phyloP scores from a whole-genome alignment of 805 yeast genomes.

The Saturnispora zaruensis region DNA sequence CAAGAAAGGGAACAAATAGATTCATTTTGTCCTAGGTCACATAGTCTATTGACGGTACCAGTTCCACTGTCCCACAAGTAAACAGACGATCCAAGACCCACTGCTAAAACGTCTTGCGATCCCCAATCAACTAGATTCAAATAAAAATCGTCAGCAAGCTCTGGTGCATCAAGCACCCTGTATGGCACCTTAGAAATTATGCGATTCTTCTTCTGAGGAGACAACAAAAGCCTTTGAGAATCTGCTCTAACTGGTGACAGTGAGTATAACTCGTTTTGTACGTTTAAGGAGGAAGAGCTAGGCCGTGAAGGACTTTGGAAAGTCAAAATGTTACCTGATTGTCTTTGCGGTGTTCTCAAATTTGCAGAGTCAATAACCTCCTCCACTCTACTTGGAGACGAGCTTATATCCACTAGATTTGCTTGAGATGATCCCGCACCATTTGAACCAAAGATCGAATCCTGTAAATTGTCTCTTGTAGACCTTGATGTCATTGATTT shows the following conservation, averaged over 20 bases:
- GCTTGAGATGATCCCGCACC: constrained; percentile 9
- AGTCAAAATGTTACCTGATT: constrained; percentile 53
- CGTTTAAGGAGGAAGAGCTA: constrained; percentile 46
- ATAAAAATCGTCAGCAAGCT: constrained; percentile 87
- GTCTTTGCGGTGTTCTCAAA: constrained; percentile 26
- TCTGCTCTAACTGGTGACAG: constrained; percentile 85
- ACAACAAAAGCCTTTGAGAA: constrained; percentile 65
- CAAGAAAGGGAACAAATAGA: constrained; percentile 77
- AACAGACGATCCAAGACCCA: constrained; percentile 80
- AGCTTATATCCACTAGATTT: background rate
- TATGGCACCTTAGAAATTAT: constrained; percentile 80
- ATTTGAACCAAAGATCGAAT: background rate
- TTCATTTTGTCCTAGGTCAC: constrained; percentile 61
- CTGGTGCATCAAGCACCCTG: constrained; percentile 93
- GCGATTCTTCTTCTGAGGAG: constrained; percentile 75
- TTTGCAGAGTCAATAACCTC: constrained; percentile 3
- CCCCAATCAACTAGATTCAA: constrained; percentile 95
- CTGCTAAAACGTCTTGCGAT: constrained; percentile 76
- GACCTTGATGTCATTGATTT: constrained; percentile 21
- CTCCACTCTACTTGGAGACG: constrained; percentile 1
- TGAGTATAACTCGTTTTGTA: constrained; percentile 70
- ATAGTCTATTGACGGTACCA: constrained; percentile 73
- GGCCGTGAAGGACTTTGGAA: constrained; percentile 68
- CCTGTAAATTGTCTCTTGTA: background rate
- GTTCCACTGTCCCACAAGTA: constrained; percentile 86